phyloP scores from a whole-genome alignment of 148 eudicot species.

The Hydrangea macrophylla region DNA sequence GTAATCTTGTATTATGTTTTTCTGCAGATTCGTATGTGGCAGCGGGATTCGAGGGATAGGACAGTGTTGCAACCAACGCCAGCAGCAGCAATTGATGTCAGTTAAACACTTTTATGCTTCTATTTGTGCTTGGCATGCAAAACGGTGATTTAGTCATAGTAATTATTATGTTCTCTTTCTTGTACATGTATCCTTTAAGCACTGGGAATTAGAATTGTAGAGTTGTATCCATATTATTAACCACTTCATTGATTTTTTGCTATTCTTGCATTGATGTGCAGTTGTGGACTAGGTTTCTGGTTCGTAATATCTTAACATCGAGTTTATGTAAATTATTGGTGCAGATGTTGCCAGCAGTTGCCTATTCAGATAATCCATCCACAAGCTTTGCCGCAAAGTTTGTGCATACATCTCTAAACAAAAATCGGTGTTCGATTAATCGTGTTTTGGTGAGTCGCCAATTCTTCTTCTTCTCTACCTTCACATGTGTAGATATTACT shows the following conservation, averaged over 20 bases:
- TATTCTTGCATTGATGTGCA: conserved; percentile 1
- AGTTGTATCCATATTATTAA: not conserved
- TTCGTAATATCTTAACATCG: not conserved
- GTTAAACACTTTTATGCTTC: conserved; percentile 25
- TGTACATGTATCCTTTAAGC: not conserved
- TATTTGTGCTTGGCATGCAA: not conserved
- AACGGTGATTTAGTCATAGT: not conserved
- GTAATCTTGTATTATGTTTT: not conserved
- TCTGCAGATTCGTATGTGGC: conserved; percentile 78
- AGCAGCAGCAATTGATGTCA: conserved; percentile 90
- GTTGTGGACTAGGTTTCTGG: not conserved
- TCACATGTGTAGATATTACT: not conserved
- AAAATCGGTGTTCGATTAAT: conserved; percentile 90
- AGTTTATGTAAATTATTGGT: conserved; percentile 22
- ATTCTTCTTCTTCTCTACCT: not conserved
- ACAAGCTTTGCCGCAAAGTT: conserved; percentile 94
- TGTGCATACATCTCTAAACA: conserved; percentile 93
- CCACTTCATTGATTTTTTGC: not conserved
- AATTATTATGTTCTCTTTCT: not conserved
- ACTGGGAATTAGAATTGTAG: not conserved
- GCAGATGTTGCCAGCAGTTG: conserved; percentile 94
- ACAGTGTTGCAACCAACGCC: conserved; percentile 85
- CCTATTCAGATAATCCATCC: conserved; percentile 91
- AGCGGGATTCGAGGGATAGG: conserved; percentile 82
- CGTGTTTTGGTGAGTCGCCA: conserved; percentile 77